Conservation (phyloP, 2,329 filamentous ascomycete genomes). For the Beauveria sp. region DNA sequence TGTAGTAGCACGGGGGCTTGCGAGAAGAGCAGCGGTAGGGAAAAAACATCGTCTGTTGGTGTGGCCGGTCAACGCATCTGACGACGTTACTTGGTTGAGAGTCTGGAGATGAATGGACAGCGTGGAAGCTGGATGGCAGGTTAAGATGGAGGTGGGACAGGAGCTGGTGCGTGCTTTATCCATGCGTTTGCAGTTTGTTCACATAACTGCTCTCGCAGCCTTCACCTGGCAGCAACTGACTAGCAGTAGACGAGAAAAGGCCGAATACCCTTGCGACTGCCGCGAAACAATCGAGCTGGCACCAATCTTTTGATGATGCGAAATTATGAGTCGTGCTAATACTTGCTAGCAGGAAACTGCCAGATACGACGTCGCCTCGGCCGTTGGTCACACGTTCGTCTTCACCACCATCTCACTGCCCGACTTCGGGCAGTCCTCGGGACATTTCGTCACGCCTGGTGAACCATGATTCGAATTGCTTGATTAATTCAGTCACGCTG, state of each 20-base stretch:
- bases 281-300: background rate
- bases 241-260: background rate
- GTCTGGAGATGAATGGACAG: background rate
- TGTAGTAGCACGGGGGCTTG: background rate
- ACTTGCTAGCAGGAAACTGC: background rate
- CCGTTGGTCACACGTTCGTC: background rate
- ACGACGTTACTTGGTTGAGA: background rate
- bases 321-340: background rate
- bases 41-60: background rate
- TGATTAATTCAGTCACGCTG: background rate
- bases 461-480: background rate
- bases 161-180: constrained; percentile 6
- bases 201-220: background rate
- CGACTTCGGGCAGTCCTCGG: background rate
- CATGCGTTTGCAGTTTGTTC: background rate
- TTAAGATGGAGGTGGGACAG: constrained; percentile 3
- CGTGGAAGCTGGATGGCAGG: background rate
- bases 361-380: background rate
- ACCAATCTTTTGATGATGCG: background rate
- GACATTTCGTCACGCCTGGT: background rate
- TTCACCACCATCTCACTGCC: background rate
- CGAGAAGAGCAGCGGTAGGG: background rate
- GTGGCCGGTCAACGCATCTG: constrained; percentile 2
- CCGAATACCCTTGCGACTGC: background rate
- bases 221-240: background rate